Conservation (phyloP, 371 early-diverging fungal genomes). For the Batrachochytrium dendrobatidis region DNA sequence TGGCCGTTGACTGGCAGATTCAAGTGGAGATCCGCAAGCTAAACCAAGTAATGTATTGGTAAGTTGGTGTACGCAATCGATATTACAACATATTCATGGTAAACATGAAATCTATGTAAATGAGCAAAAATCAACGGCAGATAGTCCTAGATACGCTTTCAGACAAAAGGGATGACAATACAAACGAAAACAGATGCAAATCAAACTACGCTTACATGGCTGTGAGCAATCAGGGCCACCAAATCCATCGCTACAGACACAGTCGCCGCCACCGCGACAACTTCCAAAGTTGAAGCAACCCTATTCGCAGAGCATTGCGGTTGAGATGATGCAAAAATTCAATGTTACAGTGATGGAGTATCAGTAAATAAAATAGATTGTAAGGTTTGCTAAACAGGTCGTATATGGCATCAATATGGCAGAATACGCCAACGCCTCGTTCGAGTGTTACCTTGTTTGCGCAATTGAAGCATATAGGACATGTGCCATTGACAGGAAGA, state of each 20-base stretch:
- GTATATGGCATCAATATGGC: neutral
- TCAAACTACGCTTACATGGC: neutral
- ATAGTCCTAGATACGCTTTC: neutral
- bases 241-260: no score
- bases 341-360: neutral
- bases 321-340: neutral
- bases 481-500: constrained; percentile 1
- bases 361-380: neutral
- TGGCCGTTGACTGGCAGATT: neutral
- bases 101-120: no score
- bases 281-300: neutral
- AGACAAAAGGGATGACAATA: neutral
- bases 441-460: neutral
- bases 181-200: neutral
- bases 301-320: neutral
- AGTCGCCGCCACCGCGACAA: no score
- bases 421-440: neutral
- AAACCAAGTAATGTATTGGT: neutral
- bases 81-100: no score
- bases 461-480: constrained; percentile 4
- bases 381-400: neutral
- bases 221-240: constrained; percentile 1
- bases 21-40: neutral
- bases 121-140: neutral
- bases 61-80: neutral